Conservation (phyloP, 2,329 filamentous ascomycete species). For the Chalara sp. region DNA sequence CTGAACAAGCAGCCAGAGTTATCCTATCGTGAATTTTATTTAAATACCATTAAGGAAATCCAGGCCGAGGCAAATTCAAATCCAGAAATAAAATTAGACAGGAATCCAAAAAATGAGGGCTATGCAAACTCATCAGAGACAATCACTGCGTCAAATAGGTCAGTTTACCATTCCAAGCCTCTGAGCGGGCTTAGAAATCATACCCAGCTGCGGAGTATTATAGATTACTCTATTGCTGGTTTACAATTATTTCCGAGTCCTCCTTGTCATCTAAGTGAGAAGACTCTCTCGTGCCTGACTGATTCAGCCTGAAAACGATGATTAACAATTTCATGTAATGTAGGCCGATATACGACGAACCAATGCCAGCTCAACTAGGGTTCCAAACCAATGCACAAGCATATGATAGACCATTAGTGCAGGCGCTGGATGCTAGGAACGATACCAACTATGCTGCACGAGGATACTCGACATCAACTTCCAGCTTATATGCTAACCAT, state of each 20-base stretch:
- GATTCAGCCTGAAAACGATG: too few relatives aligned
- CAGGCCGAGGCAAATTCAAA: conserved; percentile 23
- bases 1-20: conserved; percentile 22
- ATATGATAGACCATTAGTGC: conserved; percentile 31
- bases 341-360: conserved; percentile 21
- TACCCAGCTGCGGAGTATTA: too few relatives aligned
- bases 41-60: too few relatives aligned
- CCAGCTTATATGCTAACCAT: conserved; percentile 26
- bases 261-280: too few relatives aligned
- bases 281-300: too few relatives aligned
- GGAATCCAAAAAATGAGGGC: too few relatives aligned
- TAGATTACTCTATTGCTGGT: too few relatives aligned
- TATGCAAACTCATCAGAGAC: conserved; percentile 29
- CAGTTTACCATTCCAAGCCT: too few relatives aligned
- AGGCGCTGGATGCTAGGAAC: conserved; percentile 27
- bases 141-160: conserved; percentile 25
- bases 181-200: too few relatives aligned
- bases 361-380: conserved; percentile 12
- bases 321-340: not conserved
- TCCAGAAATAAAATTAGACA: conserved; percentile 23
- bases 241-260: too few relatives aligned
- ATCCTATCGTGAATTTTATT: too few relatives aligned
- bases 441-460: conserved; percentile 26
- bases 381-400: conserved; percentile 29
- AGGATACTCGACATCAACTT: conserved; percentile 18